phyloP scores from a whole-genome alignment of 495 filamentous ascomycete species.

The Trichoderma asperelloides region DNA sequence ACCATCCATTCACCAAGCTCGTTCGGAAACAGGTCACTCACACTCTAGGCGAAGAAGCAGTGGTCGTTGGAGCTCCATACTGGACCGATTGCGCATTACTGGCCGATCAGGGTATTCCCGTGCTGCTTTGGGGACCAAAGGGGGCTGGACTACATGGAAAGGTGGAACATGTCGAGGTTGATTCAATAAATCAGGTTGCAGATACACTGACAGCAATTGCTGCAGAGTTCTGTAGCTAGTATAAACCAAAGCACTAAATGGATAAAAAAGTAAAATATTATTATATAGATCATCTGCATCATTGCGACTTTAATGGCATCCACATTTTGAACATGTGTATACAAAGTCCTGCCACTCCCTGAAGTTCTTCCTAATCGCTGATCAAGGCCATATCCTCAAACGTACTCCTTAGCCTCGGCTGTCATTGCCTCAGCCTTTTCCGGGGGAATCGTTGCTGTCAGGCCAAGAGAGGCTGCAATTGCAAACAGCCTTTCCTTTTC shows the following conservation, averaged over 20 bases:
- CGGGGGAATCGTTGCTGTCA: slow-evolving; percentile 18
- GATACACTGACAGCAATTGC: slow-evolving; percentile 14
- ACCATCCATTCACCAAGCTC: slow-evolving; percentile 28
- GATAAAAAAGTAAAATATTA: background rate
- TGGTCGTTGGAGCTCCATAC: slow-evolving; percentile 17
- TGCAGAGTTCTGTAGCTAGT: slow-evolving; percentile 9
- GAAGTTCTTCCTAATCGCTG: background rate
- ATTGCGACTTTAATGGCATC: background rate
- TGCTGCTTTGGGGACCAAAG: slow-evolving; percentile 33
- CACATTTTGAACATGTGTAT: too few relatives aligned
- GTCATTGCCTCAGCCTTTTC: slow-evolving; percentile 19
- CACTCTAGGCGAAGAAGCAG: slow-evolving; percentile 11
- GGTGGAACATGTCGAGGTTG: slow-evolving; percentile 37
- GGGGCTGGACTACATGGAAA: slow-evolving; percentile 36
- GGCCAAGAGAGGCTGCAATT: slow-evolving; percentile 19
- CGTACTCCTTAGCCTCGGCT: background rate
- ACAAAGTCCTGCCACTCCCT: background rate
- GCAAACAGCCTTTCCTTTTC: slow-evolving; percentile 16
- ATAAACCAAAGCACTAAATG: background rate
- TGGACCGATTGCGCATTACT: slow-evolving; percentile 40
- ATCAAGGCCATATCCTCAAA: background rate
- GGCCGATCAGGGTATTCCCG: slow-evolving; percentile 28
- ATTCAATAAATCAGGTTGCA: slow-evolving; percentile 18
- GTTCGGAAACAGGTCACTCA: slow-evolving; percentile 16
- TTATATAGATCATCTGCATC: background rate